phyloP scores from a whole-genome alignment of 257 asterid species.

The Solanum appendiculatum region DNA sequence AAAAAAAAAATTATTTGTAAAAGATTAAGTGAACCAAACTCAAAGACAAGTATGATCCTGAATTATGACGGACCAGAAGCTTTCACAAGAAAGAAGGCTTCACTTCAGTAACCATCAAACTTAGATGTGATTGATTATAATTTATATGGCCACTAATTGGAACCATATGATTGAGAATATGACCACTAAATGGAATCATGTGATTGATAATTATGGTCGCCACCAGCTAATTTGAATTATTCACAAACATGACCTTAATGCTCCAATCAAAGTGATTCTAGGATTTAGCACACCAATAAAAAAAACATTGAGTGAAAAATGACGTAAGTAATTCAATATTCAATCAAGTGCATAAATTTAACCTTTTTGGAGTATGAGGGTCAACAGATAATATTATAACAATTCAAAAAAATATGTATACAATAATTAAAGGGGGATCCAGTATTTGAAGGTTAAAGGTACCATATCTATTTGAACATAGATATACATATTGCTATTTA shows the following conservation, averaged over 20 bases:
- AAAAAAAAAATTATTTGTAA: too few species aligned
- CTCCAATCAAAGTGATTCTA: too few species aligned
- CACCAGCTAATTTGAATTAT: background rate
- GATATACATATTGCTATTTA: background rate
- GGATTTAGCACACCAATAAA: too few species aligned
- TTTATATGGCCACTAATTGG: background rate
- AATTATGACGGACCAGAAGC: too few species aligned
- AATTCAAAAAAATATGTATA: too few species aligned
- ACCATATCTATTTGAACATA: background rate
- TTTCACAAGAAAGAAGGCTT: background rate
- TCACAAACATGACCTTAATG: background rate
- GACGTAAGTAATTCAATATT: too few species aligned
- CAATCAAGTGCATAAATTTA: too few species aligned
- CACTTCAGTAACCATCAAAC: background rate
- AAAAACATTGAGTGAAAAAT: too few species aligned
- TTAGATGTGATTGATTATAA: background rate
- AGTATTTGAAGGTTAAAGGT: background rate
- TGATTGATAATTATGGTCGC: background rate
- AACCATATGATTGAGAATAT: background rate
- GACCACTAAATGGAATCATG: background rate
- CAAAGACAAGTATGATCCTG: too few species aligned
- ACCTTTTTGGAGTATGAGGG: too few species aligned
- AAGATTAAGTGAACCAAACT: too few species aligned
- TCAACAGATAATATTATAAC: too few species aligned
- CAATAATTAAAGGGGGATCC: background rate